phyloP scores from a whole-genome alignment of 768 basidiomycete species.

The Lactifluus hygrophoroides region DNA sequence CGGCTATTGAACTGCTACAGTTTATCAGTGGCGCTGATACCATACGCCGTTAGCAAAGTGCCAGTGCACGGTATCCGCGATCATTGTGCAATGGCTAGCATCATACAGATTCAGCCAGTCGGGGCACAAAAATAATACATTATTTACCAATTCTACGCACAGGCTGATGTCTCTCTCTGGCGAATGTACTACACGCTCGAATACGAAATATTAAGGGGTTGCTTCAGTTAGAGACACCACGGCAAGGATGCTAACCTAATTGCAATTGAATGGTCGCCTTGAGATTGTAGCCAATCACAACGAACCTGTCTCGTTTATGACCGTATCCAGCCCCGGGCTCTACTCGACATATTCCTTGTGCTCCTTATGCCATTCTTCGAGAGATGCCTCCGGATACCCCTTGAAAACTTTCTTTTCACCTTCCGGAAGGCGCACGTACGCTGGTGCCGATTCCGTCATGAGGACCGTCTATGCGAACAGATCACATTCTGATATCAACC shows the following conservation, averaged over 20 bases:
- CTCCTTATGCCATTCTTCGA: conserved; percentile 56
- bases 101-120: no score
- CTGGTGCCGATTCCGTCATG: conserved; percentile 39
- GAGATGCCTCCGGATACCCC: conserved; percentile 35
- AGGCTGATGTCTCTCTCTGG: no score
- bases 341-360: conserved; percentile 33
- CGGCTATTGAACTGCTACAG: no score
- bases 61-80: no score
- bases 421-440: conserved; percentile 53
- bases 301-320: not conserved
- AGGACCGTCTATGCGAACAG: not conserved
- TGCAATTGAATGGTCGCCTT: not conserved
- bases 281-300: not conserved
- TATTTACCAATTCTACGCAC: no score
- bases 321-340: not conserved
- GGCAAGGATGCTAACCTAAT: not conserved
- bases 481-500: not conserved
- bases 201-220: no score
- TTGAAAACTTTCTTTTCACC: conserved; percentile 42
- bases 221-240: no score
- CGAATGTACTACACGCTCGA: no score
- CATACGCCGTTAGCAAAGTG: no score
- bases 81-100: no score
- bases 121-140: no score
- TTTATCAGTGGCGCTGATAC: no score